Base-by-base conservation (phyloP, 768 basidiomycete genomes). In the Lactarius sanguifluus region DNA sequence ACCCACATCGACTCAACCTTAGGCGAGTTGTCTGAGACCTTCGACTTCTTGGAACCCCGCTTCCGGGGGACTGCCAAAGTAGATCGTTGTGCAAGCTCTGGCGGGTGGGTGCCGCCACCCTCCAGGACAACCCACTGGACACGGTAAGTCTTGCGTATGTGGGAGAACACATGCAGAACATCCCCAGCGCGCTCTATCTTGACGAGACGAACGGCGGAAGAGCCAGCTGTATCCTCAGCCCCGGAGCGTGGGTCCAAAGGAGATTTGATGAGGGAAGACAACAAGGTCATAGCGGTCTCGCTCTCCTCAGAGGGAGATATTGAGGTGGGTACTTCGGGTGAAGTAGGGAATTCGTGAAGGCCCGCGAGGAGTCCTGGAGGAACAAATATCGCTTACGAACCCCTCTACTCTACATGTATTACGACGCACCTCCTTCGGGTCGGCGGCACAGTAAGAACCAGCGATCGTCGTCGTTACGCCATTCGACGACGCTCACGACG, bases 71-170 rank as follows among this genome's bases (percentile, higher is more conserved):
- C 47, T 15, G 20, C 41, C 28, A n/a, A 41, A 60, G 41, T 45
- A 32, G 58, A 20, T 56, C 61, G 57, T 32, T 7, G 55, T 23
- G 58, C 57, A 52, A 74, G 59, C 55, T 64, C 60, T 18, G 80
- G 79, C 43, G 87, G 88, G n/a, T 77, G 79, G 15, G 73, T 69
- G 23, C 75, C 72, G 18, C 86, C 86, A 28, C 89, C 88, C 71
- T 84, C 81, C 50, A 92, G 68, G 32, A 89, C 68, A 41, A 89
- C 85, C 89, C 89, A 91, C 69, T 88, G 86, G 20, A 85, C 81
- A 64, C 86, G 83, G 73, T 91, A 96, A 15, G 91, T 94, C 79
- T 95, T 94, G 71, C 81, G 86, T 73, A 96, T 91, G 74, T 98
- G 95, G 10, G 92, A 94, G 77, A 97, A 97, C 57, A 93, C 79